phyloP scores from a whole-genome alignment of 495 filamentous ascomycete species.

The Friedmanniomyces simplex region DNA sequence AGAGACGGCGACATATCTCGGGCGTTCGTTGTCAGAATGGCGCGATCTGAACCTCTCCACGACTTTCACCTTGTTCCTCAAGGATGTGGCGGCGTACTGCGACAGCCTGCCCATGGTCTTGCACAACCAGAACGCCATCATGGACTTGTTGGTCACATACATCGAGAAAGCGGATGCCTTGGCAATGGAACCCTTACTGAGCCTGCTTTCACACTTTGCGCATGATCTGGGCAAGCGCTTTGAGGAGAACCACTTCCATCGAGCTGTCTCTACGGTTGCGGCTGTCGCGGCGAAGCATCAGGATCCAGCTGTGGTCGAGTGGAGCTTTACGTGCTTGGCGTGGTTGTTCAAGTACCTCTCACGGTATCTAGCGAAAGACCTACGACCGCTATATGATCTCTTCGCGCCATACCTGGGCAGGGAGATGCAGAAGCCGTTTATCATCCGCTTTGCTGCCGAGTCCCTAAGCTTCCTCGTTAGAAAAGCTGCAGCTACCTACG shows the following conservation, averaged over 20 bases:
- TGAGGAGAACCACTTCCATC: constrained; percentile 77
- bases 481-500: constrained; percentile 67
- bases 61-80: constrained; percentile 61
- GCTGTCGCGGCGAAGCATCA: constrained; percentile 51
- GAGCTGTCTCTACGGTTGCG: constrained; percentile 56
- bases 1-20: constrained; percentile 65
- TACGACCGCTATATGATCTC: constrained; percentile 70
- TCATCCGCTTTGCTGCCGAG: constrained; percentile 85
- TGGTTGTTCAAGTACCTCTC: constrained; percentile 97
- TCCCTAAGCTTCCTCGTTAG: constrained; percentile 86
- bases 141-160: constrained; percentile 63
- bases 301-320: constrained; percentile 77
- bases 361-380: constrained; percentile 68
- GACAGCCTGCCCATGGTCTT: constrained; percentile 87
- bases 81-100: constrained; percentile 62
- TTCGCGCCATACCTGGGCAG: constrained; percentile 82
- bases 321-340: constrained; percentile 89
- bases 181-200: constrained; percentile 74
- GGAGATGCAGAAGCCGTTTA: constrained; percentile 67
- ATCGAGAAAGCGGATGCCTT: constrained; percentile 65
- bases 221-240: constrained; percentile 83
- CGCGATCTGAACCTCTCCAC: constrained; percentile 77
- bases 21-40: constrained; percentile 76
- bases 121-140: constrained; percentile 74
- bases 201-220: constrained; percentile 77